Evolutionary conservation across 1,139 yeast species (phyloP).

Genomic region (Eremothecium gossypii): DNA sequence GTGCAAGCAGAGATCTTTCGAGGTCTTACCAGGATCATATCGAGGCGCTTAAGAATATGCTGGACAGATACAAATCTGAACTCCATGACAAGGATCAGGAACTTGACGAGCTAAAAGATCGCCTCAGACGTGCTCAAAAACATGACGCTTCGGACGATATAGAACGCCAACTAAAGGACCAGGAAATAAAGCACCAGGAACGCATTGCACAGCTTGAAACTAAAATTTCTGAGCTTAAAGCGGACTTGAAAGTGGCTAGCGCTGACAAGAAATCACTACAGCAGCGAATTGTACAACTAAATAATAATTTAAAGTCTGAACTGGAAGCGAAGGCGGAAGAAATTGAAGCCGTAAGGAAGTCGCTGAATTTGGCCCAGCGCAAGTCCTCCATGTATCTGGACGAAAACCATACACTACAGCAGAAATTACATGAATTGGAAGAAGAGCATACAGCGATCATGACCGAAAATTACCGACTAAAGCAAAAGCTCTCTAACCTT

Average conservation of each 20-base stretch:
- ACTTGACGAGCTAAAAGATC: slow-evolving; percentile 15
- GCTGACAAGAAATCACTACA: slow-evolving; percentile 7
- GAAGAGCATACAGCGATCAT: slow-evolving; percentile 17
- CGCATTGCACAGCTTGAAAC: slow-evolving; percentile 18
- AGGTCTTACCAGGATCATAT: slow-evolving; percentile 16
- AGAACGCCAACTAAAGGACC: slow-evolving; percentile 13
- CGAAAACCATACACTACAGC: slow-evolving; percentile 42
- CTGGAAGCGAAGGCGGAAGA: slow-evolving; percentile 20
- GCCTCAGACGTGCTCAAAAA: slow-evolving; percentile 15
- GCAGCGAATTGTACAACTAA: slow-evolving; percentile 4
- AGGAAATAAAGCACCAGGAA: slow-evolving; percentile 11
- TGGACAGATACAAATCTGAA: slow-evolving; percentile 11
- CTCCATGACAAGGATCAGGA: slow-evolving; percentile 18
- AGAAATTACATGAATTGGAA: slow-evolving; percentile 30
- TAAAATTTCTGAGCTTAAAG: slow-evolving; percentile 11
- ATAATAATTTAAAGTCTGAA: slow-evolving; percentile 29
- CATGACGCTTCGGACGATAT: slow-evolving; percentile 19
- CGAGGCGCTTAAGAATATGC: slow-evolving; percentile 12
- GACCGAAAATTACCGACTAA: slow-evolving; percentile 32
- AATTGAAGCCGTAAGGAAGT: slow-evolving; percentile 8
- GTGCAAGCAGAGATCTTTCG: slow-evolving; percentile 16
- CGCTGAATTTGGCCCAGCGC: slow-evolving; percentile 36
- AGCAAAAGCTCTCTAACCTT: slow-evolving; percentile 32
- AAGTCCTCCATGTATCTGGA: slow-evolving; percentile 42
- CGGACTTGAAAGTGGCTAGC: slow-evolving; percentile 1